A percentile compares a stretch with the other conserved stretches of the same genome.
Conservation (phyloP, 371 early-diverging fungal genomes). For the Furculomyces boomerangus region DNA sequence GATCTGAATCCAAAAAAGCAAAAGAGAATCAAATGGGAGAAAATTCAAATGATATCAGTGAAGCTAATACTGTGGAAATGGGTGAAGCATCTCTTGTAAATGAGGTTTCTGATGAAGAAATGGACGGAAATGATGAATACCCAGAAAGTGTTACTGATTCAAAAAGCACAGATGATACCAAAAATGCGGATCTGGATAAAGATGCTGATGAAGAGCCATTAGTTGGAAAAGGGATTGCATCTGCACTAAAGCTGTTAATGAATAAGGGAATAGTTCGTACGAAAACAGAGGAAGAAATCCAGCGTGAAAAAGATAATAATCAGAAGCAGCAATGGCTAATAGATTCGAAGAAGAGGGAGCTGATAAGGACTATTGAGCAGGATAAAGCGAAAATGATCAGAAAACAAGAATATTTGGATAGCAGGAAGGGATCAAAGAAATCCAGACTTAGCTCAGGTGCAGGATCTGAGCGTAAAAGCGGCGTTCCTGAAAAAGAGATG, state of each 20-base stretch:
- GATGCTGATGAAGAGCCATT: not conserved
- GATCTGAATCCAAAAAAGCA: not conserved
- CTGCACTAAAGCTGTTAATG: not conserved
- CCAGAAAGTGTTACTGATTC: not conserved
- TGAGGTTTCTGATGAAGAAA: conserved; percentile 10
- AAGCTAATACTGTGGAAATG: conserved; percentile 3
- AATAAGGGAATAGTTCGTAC: not conserved
- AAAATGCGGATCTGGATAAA: not conserved
- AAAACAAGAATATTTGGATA: not conserved
- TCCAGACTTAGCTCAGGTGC: not conserved
- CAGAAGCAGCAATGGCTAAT: conserved; percentile 5
- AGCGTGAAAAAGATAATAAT: conserved; percentile 19
- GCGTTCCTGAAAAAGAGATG: conserved; percentile 19
- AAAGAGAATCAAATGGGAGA: not conserved
- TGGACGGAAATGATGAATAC: conserved; percentile 6
- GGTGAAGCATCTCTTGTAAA: conserved; percentile 4
- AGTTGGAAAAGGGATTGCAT: not conserved
- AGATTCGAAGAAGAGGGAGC: not conserved
- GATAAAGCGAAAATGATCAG: not conserved
- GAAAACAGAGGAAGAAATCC: not conserved
- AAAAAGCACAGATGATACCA: not conserved
- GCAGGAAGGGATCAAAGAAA: not conserved
- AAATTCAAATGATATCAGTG: not conserved
- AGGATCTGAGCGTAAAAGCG: not conserved
- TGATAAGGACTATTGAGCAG: not conserved